These are phyloP conservation scores for Saksenaea oblongispora DNA, from an alignment of 371 early-diverging fungal genomes.

Conservation along the genomic window DNA sequence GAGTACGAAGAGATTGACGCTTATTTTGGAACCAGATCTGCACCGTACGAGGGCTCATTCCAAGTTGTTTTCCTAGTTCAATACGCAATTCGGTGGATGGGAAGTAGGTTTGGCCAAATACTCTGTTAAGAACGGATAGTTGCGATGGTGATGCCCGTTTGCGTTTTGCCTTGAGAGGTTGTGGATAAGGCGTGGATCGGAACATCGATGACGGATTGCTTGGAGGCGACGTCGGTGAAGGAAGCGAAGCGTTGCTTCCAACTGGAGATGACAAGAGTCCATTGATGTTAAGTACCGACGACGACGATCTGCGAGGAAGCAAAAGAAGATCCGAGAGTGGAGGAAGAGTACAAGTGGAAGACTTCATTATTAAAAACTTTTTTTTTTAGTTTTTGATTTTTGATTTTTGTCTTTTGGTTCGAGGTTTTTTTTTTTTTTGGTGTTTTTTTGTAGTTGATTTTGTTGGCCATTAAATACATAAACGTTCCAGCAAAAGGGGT, in stretches of 20 bases:
- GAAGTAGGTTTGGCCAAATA: constrained; percentile 58
- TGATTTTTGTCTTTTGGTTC: neutral
- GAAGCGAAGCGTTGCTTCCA: neutral
- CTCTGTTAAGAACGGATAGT: constrained; percentile 51
- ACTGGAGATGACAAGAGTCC: neutral
- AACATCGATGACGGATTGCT: neutral
- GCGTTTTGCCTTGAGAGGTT: constrained; percentile 46
- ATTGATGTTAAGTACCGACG: neutral
- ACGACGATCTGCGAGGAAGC: constrained; percentile 7
- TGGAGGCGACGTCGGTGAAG: neutral
- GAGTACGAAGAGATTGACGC: constrained; percentile 63
- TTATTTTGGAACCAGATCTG: constrained; percentile 98
- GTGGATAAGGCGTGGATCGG: neutral
- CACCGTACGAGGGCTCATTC: constrained; percentile 82
- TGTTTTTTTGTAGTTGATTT: neutral
- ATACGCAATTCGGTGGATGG: constrained; percentile 78
- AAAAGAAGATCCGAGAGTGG: constrained; percentile 35
- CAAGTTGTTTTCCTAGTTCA: constrained; percentile 80
- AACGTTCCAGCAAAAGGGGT: neutral
- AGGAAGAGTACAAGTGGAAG: constrained; percentile 37
- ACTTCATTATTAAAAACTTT: constrained; percentile 4
- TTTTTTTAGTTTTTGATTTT: neutral
- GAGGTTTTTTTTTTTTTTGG: neutral
- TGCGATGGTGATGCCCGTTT: constrained; percentile 52
- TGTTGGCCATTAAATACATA: neutral